A percentile compares a stretch with the other conserved stretches of the same genome.
These are phyloP conservation scores for Camellia oleifera DNA, from an alignment of 179 eudicot genomes.

Conservation along the genomic window DNA sequence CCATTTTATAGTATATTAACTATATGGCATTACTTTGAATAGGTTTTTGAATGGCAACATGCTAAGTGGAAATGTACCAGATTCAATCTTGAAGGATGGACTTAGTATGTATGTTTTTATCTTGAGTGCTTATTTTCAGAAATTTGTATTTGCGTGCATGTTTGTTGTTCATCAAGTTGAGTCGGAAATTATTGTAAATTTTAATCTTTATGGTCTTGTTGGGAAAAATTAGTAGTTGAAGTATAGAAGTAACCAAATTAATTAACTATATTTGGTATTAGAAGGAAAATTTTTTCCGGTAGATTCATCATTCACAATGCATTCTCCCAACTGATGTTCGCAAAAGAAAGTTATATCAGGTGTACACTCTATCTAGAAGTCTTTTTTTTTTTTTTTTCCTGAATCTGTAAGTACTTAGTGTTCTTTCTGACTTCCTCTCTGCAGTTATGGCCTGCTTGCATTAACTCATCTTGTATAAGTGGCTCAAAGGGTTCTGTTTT, in stretches of 20 bases:
- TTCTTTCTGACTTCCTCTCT: neutral
- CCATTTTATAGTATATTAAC: neutral
- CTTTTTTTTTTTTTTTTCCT: neutral
- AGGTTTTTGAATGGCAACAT: conserved; percentile 40
- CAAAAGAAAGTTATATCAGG: neutral
- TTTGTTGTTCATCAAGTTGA: neutral
- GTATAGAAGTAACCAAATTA: neutral
- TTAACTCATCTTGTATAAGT: no score
- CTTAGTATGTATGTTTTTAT: conserved; percentile 33
- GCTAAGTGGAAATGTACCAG: conserved; percentile 41
- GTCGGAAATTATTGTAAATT: no score
- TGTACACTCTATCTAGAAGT: neutral
- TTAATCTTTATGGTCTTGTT: no score
- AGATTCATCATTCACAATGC: neutral
- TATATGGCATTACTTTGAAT: conserved; percentile 11
- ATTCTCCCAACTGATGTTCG: neutral
- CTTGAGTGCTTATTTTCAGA: conserved; percentile 1
- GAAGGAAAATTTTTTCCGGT: neutral
- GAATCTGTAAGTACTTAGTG: neutral
- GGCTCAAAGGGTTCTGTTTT: neutral
- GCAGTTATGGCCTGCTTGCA: no score
- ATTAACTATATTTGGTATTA: neutral
- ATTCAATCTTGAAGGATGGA: conserved; percentile 40
- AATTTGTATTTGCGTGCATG: neutral
- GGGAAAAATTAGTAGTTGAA: no score